These are phyloP conservation scores for Hyaloscypha variabilis DNA, from an alignment of 495 filamentous ascomycete species.

Conservation along the genomic window DNA sequence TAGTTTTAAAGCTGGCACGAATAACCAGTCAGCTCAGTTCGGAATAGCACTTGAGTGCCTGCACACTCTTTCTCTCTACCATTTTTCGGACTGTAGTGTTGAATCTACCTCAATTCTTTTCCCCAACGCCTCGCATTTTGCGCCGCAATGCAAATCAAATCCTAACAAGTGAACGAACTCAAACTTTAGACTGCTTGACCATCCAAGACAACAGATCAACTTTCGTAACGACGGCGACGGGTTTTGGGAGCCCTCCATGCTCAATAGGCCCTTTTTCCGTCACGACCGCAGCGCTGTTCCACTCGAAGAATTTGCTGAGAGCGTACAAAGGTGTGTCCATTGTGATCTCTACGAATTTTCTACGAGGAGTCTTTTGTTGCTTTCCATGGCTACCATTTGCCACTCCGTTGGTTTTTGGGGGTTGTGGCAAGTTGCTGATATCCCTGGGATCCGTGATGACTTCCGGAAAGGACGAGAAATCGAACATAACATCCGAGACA, in stretches of 20 bases:
- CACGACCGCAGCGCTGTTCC: conserved; percentile 94
- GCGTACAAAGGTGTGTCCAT: conserved; percentile 82
- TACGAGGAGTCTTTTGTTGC: conserved; percentile 46
- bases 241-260: conserved; percentile 63
- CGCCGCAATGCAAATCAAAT: conserved; percentile 3
- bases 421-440: conserved; percentile 25
- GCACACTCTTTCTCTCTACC: conserved; percentile 7
- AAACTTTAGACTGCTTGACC: conserved; percentile 67
- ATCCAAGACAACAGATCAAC: conserved; percentile 94
- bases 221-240: conserved; percentile 92
- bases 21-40: background rate
- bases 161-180: conserved; percentile 2
- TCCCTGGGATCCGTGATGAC: conserved; percentile 78
- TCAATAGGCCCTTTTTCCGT: conserved; percentile 64
- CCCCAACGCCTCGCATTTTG: conserved; percentile 4
- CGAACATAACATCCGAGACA: conserved; percentile 93
- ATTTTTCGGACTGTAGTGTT: conserved; percentile 18
- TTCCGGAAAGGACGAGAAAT: conserved; percentile 84
- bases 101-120: conserved; percentile 16
- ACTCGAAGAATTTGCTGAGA: conserved; percentile 91
- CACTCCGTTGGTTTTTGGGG: conserved; percentile 26
- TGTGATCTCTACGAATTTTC: conserved; percentile 92
- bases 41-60: conserved; percentile 21
- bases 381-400: conserved; percentile 21
- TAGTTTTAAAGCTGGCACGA: background rate